Percentiles rank a stretch among this genome's conserved stretches.
Conservation (phyloP, 129 eudicot species). For the Oenanthe sinensis region DNA sequence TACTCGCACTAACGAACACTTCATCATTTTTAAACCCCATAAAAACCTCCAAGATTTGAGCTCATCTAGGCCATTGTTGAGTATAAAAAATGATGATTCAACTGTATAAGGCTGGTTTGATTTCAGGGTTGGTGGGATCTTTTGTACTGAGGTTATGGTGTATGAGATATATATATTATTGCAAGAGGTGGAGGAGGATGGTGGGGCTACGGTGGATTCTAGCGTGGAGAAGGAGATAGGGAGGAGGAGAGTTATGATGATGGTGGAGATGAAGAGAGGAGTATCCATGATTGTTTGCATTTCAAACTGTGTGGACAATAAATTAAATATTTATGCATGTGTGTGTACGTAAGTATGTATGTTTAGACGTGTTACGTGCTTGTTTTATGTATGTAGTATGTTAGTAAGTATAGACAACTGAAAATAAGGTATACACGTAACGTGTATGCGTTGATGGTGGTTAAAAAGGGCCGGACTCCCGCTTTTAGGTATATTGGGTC, state of each 20-base stretch:
- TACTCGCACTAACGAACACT: slow-evolving; percentile 62
- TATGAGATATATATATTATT: slow-evolving; percentile 64
- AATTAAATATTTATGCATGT: not conserved
- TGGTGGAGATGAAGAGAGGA: not conserved
- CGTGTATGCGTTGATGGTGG: too few relatives aligned
- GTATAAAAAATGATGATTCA: slow-evolving; percentile 46
- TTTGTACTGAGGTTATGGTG: slow-evolving; percentile 18
- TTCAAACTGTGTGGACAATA: not conserved
- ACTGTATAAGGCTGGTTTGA: slow-evolving; percentile 65
- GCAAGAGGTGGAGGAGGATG: slow-evolving; percentile 57
- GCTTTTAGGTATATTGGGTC: too few relatives aligned
- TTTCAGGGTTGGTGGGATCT: slow-evolving; percentile 38
- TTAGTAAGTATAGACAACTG: not conserved
- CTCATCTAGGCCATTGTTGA: slow-evolving; percentile 63
- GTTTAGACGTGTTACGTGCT: not conserved
- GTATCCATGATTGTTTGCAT: not conserved
- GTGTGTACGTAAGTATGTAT: not conserved
- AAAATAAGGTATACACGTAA: too few relatives aligned
- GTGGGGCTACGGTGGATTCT: slow-evolving; percentile 32
- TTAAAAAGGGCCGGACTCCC: too few relatives aligned
- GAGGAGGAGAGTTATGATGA: not conserved
- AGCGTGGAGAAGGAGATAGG: slow-evolving; percentile 12
- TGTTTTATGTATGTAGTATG: too few relatives aligned
- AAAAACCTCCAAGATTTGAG: slow-evolving; percentile 72
- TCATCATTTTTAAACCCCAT: slow-evolving; percentile 87